Base-by-base conservation (phyloP, 2,329 filamentous ascomycete genomes). In the Fusarium pseudocircinatum region DNA sequence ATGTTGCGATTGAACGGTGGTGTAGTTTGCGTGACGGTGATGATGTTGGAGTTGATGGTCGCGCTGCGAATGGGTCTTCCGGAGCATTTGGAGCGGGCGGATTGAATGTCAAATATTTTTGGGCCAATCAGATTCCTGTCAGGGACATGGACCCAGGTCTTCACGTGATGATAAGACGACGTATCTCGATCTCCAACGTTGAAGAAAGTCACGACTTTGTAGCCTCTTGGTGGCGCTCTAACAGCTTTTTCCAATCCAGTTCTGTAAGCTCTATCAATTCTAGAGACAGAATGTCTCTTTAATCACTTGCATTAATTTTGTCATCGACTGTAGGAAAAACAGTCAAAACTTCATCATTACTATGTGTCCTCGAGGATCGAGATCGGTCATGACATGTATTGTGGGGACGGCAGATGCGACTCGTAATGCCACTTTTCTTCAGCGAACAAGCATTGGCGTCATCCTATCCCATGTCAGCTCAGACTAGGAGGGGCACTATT, bases 101-200 rank as follows among this genome's bases (percentile, higher is more conserved):
- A 59, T 49, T 69, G 62, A 71, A 65, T 73, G 72, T 77, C 75
- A 74, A 77, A 74, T 67, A 72, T 60, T 60, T 66, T 47, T 52
- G 12, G 53, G 15, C 75, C 74, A 78, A 77, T 78, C 56, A 77
- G 58, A 40, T 20, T 15, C 12, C 7, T 7, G 1, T 7, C 8
- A 42, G 18, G 26, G n/a, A 32, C 50, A 46, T 53, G 49, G 46
- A 32, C 26, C 57, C 46, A 28, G 18, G 20, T 50, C n/a, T 74
- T 61, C 75, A 77, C 75, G 75, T 77, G 75, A 77, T 60, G 75
- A 77, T 77, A 77, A 77, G 75, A 73, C 68, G 24, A 44, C 42
- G 56, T 72, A 40, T 74, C 68, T 74, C 60, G 60, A 70, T 69
- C 47, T 42, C 42, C 22, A 42, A 61, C 52, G 50, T 67, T 52